Evolutionary conservation across 176 grass and related monocot genomes (phyloP).

Genomic region (Musa beccarii): DNA sequence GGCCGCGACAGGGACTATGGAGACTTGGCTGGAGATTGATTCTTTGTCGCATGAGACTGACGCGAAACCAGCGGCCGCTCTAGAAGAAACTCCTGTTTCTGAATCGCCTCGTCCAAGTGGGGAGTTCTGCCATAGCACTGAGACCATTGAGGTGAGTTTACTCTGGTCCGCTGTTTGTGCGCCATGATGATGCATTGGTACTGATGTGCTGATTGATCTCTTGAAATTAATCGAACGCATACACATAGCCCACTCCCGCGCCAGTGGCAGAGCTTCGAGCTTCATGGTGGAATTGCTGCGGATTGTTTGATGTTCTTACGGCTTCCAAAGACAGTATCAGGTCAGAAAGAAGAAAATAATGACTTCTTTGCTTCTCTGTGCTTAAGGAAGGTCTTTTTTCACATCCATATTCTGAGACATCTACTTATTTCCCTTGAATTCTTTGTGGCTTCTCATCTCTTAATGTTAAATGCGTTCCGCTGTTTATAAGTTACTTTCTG

Average conservation of each 20-base stretch:
- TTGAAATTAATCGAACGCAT: not conserved
- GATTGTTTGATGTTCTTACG: slow-evolving; percentile 3
- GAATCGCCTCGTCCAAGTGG: not conserved
- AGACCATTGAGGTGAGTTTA: not conserved
- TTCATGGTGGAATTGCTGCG: slow-evolving; percentile 12
- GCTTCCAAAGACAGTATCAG: slow-evolving; percentile 1
- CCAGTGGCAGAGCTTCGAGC: not conserved
- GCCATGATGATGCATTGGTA: not conserved
- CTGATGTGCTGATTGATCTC: not conserved
- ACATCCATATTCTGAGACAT: not conserved
- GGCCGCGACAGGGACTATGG: not conserved
- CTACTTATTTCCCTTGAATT: not conserved
- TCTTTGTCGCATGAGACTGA: not conserved
- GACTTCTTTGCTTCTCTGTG: not conserved
- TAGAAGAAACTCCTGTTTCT: slow-evolving; percentile 7
- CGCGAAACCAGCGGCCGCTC: not conserved
- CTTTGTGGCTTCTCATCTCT: not conserved
- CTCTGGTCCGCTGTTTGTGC: not conserved
- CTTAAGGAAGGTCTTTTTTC: not conserved
- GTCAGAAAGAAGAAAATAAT: not conserved
- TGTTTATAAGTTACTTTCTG: not conserved
- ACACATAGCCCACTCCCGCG: not conserved
- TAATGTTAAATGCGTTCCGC: not conserved
- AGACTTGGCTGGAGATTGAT: not conserved
- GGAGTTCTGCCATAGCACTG: too few species aligned